These are phyloP conservation scores for Neurospora tetrasperma DNA, from an alignment of 495 filamentous ascomycete species.

Conservation along the genomic window DNA sequence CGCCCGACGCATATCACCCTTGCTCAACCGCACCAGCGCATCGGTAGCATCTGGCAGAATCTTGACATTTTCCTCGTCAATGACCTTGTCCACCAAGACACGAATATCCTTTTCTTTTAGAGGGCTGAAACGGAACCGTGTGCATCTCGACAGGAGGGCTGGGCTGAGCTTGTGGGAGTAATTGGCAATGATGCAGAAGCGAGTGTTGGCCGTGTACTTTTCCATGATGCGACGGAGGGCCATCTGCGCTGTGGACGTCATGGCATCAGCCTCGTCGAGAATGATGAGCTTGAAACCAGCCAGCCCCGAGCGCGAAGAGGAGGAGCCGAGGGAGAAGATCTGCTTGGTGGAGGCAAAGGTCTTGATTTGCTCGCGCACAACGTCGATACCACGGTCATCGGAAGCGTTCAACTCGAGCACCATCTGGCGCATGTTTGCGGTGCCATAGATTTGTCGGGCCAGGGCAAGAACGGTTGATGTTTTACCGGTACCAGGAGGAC, in stretches of 20 bases:
- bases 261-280: constrained; percentile 95
- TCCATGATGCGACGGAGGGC: constrained; percentile 96
- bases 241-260: constrained; percentile 97
- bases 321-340: constrained; percentile 39
- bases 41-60: constrained; percentile 70
- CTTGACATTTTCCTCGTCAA: constrained; percentile 75
- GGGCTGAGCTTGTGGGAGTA: constrained; percentile 99
- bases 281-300: constrained; percentile 91
- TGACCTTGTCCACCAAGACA: constrained; percentile 75
- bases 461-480: constrained; percentile 91
- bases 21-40: constrained; percentile 75
- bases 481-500: constrained; percentile 94
- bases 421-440: constrained; percentile 92
- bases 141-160: constrained; percentile 85
- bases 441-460: constrained; percentile 84
- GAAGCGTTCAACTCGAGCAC: constrained; percentile 95
- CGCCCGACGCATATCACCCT: constrained; percentile 92
- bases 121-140: constrained; percentile 89
- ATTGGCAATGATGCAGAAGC: constrained; percentile 98
- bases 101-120: constrained; percentile 81
- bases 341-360: constrained; percentile 80
- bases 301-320: constrained; percentile 35
- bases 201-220: constrained; percentile 94
- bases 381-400: constrained; percentile 95
- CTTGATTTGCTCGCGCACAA: constrained; percentile 97